These are phyloP conservation scores for Fusarium sambucinum DNA, from an alignment of 2,329 filamentous ascomycete genomes.

Conservation along the genomic window DNA sequence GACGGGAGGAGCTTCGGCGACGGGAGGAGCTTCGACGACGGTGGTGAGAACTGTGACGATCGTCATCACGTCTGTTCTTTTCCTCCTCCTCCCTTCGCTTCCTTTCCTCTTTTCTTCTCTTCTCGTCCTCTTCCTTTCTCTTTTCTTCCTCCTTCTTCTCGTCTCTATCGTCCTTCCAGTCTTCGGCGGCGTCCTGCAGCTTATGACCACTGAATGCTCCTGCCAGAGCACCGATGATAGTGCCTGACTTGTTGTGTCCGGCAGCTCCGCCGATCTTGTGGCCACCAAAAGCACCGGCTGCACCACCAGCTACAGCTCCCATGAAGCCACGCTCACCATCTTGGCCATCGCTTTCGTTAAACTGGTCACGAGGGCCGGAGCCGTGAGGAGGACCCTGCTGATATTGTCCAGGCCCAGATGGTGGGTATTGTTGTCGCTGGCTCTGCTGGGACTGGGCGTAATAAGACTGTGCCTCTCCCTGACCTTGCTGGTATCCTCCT, in stretches of 20 bases:
- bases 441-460: slow-evolving; percentile 17
- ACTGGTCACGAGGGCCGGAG: slow-evolving; percentile 15
- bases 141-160: slow-evolving; percentile 50
- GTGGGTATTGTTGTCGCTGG: slow-evolving; percentile 22
- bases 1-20: slow-evolving; percentile 2
- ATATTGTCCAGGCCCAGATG: slow-evolving; percentile 11
- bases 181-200: slow-evolving; percentile 55
- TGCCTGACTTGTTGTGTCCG: slow-evolving; percentile 51
- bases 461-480: slow-evolving; percentile 22
- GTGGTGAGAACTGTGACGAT: slow-evolving; percentile 14
- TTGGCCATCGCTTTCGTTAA: slow-evolving; percentile 31
- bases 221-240: slow-evolving; percentile 55
- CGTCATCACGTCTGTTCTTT: slow-evolving; percentile 26
- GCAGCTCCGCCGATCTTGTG: slow-evolving; percentile 54
- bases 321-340: slow-evolving; percentile 58
- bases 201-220: slow-evolving; percentile 59
- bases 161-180: slow-evolving; percentile 56
- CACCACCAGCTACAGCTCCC: slow-evolving; percentile 56
- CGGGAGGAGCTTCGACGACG: slow-evolving; percentile 6
- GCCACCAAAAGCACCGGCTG: slow-evolving; percentile 57
- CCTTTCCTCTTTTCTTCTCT: neutral
- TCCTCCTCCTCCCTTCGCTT: slow-evolving; percentile 46
- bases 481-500: slow-evolving; percentile 21
- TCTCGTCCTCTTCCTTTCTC: slow-evolving; percentile 48
- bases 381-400: slow-evolving; percentile 12